Conservation (phyloP, 1,284 basidiomycete genomes). For the Melampsora abietis-canadensis region DNA sequence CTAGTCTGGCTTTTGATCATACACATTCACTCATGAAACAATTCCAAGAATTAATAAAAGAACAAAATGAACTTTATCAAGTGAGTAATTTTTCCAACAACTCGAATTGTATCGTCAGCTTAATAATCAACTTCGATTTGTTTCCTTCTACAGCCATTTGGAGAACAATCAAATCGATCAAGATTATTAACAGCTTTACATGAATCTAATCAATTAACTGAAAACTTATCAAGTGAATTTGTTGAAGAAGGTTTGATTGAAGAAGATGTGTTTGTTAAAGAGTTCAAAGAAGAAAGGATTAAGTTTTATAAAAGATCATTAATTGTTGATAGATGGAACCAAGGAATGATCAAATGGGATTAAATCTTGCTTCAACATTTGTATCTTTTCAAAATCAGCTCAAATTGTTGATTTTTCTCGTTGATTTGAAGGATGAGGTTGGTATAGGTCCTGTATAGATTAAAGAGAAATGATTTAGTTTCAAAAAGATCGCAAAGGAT, state of each 20-base stretch:
- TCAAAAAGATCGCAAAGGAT: no score
- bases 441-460: no score
- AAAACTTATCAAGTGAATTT: slow-evolving; percentile 35
- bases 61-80: slow-evolving; percentile 39
- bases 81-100: slow-evolving; percentile 11
- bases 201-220: slow-evolving; percentile 38
- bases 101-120: not conserved
- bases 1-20: slow-evolving; percentile 29
- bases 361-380: not conserved
- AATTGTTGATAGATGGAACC: slow-evolving; percentile 31
- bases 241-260: slow-evolving; percentile 29
- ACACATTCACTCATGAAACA: slow-evolving; percentile 17
- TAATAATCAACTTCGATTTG: not conserved
- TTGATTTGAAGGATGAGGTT: no score
- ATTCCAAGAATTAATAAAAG: slow-evolving; percentile 17
- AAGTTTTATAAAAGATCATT: slow-evolving; percentile 30
- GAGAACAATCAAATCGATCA: slow-evolving; percentile 28
- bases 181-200: slow-evolving; percentile 40
- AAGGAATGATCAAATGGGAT: slow-evolving; percentile 38
- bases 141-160: slow-evolving; percentile 16
- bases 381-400: not conserved
- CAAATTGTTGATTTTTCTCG: no score
- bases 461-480: no score
- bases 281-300: slow-evolving; percentile 34
- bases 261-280: slow-evolving; percentile 40